These are phyloP conservation scores for Vitis hybrid DNA, from an alignment of 177 flowering plant genomes.

Conservation along the genomic window DNA sequence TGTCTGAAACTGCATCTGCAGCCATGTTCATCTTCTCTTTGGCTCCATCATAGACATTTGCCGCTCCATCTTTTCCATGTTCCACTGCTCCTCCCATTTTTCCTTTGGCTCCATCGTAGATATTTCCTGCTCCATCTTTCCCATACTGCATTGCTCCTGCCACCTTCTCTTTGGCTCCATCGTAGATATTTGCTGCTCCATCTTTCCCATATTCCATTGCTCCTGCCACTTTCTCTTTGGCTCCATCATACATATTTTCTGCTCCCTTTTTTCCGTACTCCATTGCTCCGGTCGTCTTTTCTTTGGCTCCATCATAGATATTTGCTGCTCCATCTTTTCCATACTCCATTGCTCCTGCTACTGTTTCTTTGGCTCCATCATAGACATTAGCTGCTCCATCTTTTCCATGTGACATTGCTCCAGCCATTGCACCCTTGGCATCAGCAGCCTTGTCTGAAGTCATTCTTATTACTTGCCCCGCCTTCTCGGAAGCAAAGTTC, in stretches of 20 bases:
- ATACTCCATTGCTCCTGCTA: conserved; percentile 1
- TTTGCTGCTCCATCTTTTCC: conserved; percentile 2
- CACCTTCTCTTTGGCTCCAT: neutral
- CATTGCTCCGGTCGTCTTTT: neutral
- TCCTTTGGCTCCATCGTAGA: conserved; percentile 5
- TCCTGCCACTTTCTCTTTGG: neutral
- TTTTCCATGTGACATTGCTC: neutral
- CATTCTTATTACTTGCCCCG: conserved; percentile 13
- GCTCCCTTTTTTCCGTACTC: neutral
- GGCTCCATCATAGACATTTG: conserved; percentile 6
- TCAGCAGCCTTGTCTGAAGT: conserved; percentile 10
- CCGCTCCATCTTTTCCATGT: conserved; percentile 17
- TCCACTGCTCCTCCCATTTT: conserved; percentile 1
- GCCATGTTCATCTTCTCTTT: conserved; percentile 1
- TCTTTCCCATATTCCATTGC: conserved; percentile 3
- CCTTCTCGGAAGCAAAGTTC: conserved; percentile 22
- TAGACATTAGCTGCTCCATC: too few relatives aligned
- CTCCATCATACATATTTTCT: neutral
- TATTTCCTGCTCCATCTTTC: neutral
- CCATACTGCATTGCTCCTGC: conserved; percentile 10
- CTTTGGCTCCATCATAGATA: neutral
- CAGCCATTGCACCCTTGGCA: conserved; percentile 1
- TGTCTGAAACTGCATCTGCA: conserved; percentile 11
- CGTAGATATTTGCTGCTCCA: neutral
- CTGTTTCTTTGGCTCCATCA: neutral